Base-by-base conservation (phyloP, 2,329 filamentous ascomycete species). In the Byssochlamys sp. region DNA sequence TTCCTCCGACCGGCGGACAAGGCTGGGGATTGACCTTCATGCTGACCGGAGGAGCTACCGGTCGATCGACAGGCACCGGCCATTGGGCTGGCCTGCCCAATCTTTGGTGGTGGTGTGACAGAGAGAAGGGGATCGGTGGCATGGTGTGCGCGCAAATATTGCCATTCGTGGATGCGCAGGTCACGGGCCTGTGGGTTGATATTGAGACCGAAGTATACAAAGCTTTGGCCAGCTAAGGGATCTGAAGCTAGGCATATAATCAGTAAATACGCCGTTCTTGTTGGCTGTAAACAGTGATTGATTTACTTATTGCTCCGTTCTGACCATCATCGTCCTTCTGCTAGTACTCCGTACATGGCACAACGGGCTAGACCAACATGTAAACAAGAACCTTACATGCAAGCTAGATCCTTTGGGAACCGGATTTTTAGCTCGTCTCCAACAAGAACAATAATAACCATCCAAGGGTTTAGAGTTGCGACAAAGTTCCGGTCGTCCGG, bases 1-100 rank as follows among this genome's bases (percentile, higher is more conserved):
- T 75, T 1, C 53, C 69, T 0, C 71, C 77, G 74, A 31, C 58
- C 55, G 27, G 74, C 19, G 80, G 84, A 0, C 84, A 87, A 65
- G 86, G 86, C 10, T 88, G 84, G 84, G 84, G 84, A 0, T 70
- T 88, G 31, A 80, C 77, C 0, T 83, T 84, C 53, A 81, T 85
- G 77, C 67, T 84, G 11, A 81, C 69, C 14, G 76, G 77, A 0
- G 77, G 77, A 0, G 62, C 67, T 1, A 82, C 83, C 2, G 83
- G 84, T 0, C 74, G 83, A 7, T 80, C 80, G 0, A 68, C 61
- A 2, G 72, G 75, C 1, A 84, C 82, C 0, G 79, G 64, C 0
- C 77, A 74, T 64, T 87, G 84, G 84, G 80, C 80, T 1, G 84
- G 84, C 0, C 62, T 86, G 29, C 69, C 81, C 2, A 87, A 86